Evolutionary conservation across 2,329 filamentous ascomycete genomes (phyloP).

Genomic region (Niveomyces coronatus): DNA sequence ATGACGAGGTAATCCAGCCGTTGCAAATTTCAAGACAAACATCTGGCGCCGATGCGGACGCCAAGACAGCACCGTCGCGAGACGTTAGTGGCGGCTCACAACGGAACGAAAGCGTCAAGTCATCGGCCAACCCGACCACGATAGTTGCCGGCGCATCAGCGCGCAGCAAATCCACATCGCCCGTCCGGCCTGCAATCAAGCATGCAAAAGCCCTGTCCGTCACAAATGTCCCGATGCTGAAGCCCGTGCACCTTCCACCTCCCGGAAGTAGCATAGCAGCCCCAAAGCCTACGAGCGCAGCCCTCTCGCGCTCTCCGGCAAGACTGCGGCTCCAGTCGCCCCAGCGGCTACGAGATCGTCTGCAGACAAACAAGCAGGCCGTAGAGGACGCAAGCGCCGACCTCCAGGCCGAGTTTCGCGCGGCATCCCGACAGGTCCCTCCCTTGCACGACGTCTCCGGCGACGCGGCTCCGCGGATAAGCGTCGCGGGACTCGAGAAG

Average conservation of each 20-base stretch:
- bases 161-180: conserved; percentile 14
- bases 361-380: conserved; percentile 70
- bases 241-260: conserved; percentile 23
- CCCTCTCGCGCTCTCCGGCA: conserved; percentile 18
- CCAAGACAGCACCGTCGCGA: conserved; percentile 38
- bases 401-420: conserved; percentile 3
- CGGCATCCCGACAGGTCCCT: neutral
- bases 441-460: conserved; percentile 30
- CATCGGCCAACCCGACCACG: conserved; percentile 10
- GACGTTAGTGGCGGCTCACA: conserved; percentile 24
- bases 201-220: conserved; percentile 43
- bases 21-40: conserved; percentile 43
- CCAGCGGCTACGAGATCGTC: conserved; percentile 71
- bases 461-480: no score
- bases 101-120: conserved; percentile 38
- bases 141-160: neutral
- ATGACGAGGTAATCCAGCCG: conserved; percentile 32
- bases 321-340: conserved; percentile 61
- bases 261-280: no score
- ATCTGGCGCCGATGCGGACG: conserved; percentile 44
- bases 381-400: conserved; percentile 53
- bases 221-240: conserved; percentile 45
- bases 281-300: conserved; percentile 10
- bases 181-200: conserved; percentile 2
- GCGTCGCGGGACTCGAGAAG: conserved; percentile 59